Conservation (phyloP, 371 early-diverging fungal genomes). For the Blakeslea trispora region DNA sequence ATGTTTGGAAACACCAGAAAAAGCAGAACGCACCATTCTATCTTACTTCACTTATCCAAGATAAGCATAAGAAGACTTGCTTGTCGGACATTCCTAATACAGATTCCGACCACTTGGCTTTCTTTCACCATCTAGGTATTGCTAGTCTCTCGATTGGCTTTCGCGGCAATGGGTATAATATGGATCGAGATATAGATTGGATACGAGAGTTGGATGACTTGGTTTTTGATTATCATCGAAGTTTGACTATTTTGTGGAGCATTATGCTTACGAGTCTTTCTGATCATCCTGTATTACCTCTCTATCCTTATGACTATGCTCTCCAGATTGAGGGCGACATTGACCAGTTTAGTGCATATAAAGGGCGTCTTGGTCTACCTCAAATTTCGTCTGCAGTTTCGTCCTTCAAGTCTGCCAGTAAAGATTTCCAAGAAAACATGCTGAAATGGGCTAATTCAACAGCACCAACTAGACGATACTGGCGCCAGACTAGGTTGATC, state of each 20-base stretch:
- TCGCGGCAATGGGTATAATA: conserved; percentile 60
- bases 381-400: conserved; percentile 6
- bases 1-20: conserved; percentile 39
- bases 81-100: conserved; percentile 32
- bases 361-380: conserved; percentile 6
- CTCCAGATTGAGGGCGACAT: not conserved
- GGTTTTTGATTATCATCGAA: conserved; percentile 55
- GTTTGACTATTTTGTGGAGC: conserved; percentile 47
- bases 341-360: not conserved
- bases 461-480: too few relatives aligned
- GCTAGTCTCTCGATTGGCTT: conserved; percentile 57
- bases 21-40: conserved; percentile 2
- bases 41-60: not conserved
- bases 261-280: conserved; percentile 33
- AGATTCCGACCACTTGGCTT: conserved; percentile 59
- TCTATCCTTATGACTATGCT: conserved; percentile 42
- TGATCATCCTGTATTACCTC: conserved; percentile 30
- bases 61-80: conserved; percentile 12
- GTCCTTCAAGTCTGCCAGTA: not conserved
- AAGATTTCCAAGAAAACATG: too few relatives aligned
- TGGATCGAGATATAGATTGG: conserved; percentile 24
- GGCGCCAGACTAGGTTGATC: conserved; percentile 1
- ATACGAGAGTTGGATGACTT: conserved; percentile 65
- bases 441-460: too few relatives aligned
- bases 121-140: conserved; percentile 62